phyloP scores from a whole-genome alignment of 2,329 filamentous ascomycete species.

The Phoma herbarum region DNA sequence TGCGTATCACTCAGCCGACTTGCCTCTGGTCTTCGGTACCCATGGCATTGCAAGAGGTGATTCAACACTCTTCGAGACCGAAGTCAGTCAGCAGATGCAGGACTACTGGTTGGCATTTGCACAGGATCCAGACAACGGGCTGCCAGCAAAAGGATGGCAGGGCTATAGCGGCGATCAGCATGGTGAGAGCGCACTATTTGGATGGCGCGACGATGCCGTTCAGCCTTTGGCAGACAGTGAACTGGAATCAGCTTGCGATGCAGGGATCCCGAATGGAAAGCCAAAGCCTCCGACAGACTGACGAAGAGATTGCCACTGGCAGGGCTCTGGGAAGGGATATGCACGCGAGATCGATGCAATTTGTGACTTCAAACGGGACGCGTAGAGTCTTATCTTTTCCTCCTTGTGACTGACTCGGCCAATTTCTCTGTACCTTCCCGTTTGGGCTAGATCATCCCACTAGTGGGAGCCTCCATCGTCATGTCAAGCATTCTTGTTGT shows the following conservation, averaged over 20 bases:
- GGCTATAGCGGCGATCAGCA: conserved; percentile 22
- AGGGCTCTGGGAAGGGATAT: not conserved
- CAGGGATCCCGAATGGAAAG: conserved; percentile 12
- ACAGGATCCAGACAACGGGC: not conserved
- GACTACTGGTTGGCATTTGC: not conserved
- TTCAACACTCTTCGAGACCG: not conserved
- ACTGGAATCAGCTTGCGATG: conserved; percentile 32
- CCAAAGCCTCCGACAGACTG: conserved; percentile 2
- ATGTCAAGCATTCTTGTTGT: not conserved
- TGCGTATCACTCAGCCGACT: not conserved
- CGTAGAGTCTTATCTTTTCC: not conserved
- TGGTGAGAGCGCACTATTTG: conserved; percentile 34
- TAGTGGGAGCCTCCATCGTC: not conserved
- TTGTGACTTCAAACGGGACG: not conserved
- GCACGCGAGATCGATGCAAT: not conserved
- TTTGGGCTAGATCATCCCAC: not conserved
- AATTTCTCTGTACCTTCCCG: not conserved
- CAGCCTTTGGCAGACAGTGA: conserved; percentile 26
- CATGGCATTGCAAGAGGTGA: not conserved
- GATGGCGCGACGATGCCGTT: conserved; percentile 21
- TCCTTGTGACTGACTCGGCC: not conserved
- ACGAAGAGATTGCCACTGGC: not conserved
- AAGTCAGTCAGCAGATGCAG: not conserved
- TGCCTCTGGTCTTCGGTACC: not conserved
- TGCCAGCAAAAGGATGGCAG: not conserved